Evolutionary conservation across 306 rosid species (phyloP), one percentile per base, ranked within the genome.

Genomic region (Lathyrus oleraceus): DNA sequence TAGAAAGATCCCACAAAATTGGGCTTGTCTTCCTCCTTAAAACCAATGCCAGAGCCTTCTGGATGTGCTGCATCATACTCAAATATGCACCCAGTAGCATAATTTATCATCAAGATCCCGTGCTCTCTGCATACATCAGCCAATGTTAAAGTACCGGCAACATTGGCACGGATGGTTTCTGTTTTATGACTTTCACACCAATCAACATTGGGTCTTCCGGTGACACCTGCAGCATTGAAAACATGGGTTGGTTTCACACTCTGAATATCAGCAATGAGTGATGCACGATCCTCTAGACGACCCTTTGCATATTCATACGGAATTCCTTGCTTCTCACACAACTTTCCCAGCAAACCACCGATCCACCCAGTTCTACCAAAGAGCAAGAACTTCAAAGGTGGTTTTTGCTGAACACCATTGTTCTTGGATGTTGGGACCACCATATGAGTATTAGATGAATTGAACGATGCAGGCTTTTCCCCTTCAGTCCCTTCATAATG

Each of bases 61-160:
- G 86, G 89, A 83, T 90, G 96, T 32, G 76, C 70, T 42, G 89
- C 85, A 60, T 90, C 82, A 51, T 90, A 90, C 87, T 90, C 96
- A 71, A 90, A 90, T 54, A 90, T 90, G 75, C 96, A 90, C 14
- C 96, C 96, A 15, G 96, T 90, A n/a, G 96, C 96, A 52, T 65
- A 90, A 72, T 90, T 90, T 36, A 90, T 30, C 88, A 90, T 58
- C 72, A 90, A 85, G 45, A 90, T 63, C 32, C 89, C 88, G 4
- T 84, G 72, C 79, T 90, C 91, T 79, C 91, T 81, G 83, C 96
- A 87, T 67, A 87, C 87, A 77, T 87, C 96, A 49, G 94, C 96
- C 71, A 90, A 70, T 63, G 94, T 90, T 62, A 90, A 85, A 67
- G 94, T 86, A 14, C 96, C 94, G 13, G 83, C 85, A 15, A 90